These are phyloP conservation scores for Buxus sempervirens DNA, from an alignment of 164 flowering plant species.

Conservation along the genomic window DNA sequence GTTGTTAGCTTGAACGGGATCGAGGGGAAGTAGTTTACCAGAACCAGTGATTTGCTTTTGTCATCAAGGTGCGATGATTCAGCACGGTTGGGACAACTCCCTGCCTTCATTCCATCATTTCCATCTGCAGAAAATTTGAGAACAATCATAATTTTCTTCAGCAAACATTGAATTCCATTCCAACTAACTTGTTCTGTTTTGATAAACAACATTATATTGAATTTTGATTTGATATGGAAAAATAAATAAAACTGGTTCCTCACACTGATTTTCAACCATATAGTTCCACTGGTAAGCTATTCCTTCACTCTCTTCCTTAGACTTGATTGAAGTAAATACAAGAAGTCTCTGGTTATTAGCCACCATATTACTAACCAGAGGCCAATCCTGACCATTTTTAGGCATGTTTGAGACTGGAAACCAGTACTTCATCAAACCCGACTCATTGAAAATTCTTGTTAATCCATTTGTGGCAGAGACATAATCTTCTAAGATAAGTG, in stretches of 20 bases:
- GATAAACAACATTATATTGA: no score
- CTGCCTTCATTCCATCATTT: constrained; percentile 63
- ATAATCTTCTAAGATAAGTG: constrained; percentile 81
- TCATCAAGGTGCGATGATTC: constrained; percentile 58
- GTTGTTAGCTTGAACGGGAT: constrained; percentile 39
- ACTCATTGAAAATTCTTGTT: constrained; percentile 59
- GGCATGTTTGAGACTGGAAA: constrained; percentile 82
- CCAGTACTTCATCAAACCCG: constrained; percentile 81
- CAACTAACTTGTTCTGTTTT: no score
- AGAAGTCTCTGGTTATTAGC: constrained; percentile 66
- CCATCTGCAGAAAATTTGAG: constrained; percentile 53
- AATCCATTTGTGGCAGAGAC: constrained; percentile 77
- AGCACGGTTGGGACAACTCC: constrained; percentile 55
- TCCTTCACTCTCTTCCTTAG: constrained; percentile 73
- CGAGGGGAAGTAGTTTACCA: constrained; percentile 59
- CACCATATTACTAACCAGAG: constrained; percentile 76
- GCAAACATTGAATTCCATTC: no score
- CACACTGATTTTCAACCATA: constrained; percentile 94
- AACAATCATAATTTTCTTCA: not conserved
- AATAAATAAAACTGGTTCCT: constrained; percentile 9
- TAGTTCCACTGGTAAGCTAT: constrained; percentile 94
- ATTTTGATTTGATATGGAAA: no score
- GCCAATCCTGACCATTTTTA: constrained; percentile 78
- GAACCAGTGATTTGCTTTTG: constrained; percentile 55
- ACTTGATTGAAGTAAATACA: constrained; percentile 66